A percentile compares a stretch with the other conserved stretches of the same genome.
These are phyloP conservation scores for Cladophialophora chaetospira DNA, from an alignment of 2,329 filamentous ascomycete genomes.

Conservation along the genomic window DNA sequence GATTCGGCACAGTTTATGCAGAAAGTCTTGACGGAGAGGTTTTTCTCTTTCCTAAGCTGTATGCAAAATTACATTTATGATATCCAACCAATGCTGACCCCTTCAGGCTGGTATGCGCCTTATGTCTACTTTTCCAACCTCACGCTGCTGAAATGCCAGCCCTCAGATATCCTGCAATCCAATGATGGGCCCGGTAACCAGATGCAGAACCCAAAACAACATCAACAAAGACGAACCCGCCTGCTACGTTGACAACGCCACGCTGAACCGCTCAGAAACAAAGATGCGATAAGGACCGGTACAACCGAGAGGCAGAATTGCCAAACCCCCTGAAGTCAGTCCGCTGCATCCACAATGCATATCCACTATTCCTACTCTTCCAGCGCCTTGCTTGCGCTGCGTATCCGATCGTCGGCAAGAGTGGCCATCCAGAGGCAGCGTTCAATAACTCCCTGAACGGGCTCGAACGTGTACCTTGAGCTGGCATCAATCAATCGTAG, in stretches of 20 bases:
- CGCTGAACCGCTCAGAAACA: conserved; percentile 18
- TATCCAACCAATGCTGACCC: conserved; percentile 2
- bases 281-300: background rate
- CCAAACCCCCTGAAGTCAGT: background rate
- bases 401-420: conserved; percentile 60
- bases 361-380: conserved; percentile 31
- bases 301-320: no score
- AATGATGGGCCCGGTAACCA: background rate
- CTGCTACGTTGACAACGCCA: conserved; percentile 11
- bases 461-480: conserved; percentile 61
- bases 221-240: background rate
- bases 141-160: background rate
- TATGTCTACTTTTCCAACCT: conserved; percentile 1
- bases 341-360: background rate
- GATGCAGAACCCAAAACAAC: background rate
- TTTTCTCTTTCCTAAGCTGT: background rate
- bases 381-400: conserved; percentile 47
- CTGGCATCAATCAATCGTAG: conserved; percentile 65
- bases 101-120: background rate
- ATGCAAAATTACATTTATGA: conserved; percentile 2
- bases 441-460: conserved; percentile 60
- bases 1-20: no score
- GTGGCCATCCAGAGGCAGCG: conserved; percentile 67
- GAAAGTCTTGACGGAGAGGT: background rate
- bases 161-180: background rate